These are phyloP conservation scores for Ascobolus immersus DNA, from an alignment of 495 filamentous ascomycete species.

Conservation along the genomic window DNA sequence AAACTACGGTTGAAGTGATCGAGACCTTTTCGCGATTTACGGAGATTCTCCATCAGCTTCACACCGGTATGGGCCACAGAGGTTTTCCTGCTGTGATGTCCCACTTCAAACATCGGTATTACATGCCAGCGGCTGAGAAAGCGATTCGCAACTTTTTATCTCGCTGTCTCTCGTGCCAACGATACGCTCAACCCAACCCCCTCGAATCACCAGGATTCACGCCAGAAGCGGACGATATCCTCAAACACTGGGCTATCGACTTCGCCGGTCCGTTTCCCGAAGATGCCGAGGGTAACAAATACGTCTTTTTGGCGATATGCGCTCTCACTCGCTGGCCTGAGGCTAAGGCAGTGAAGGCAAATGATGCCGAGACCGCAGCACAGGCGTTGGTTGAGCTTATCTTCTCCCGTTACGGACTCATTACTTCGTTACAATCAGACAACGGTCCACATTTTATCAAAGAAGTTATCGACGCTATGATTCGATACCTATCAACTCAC, in stretches of 20 bases:
- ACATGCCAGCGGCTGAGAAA: too few species aligned
- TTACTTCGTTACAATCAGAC: not conserved
- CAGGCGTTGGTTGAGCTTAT: not conserved
- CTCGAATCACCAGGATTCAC: not conserved
- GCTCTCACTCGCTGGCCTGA: not conserved
- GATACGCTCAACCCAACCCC: not conserved
- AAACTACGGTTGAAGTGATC: too few species aligned
- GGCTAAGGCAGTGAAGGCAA: not conserved
- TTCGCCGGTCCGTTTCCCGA: not conserved
- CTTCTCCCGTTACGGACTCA: not conserved
- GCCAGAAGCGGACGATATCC: too few species aligned
- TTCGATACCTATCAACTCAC: not conserved
- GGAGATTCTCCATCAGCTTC: too few species aligned
- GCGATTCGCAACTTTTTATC: not conserved
- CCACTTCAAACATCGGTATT: too few species aligned
- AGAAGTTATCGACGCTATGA: not conserved
- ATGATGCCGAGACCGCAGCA: not conserved
- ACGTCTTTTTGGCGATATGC: not conserved
- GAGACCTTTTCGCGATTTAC: too few species aligned
- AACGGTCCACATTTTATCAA: not conserved
- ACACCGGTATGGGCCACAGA: too few species aligned
- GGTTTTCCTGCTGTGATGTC: too few species aligned
- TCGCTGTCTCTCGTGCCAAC: not conserved
- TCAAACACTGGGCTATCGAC: not conserved
- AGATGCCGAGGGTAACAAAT: not conserved